Evolutionary conservation across 1,284 basidiomycete genomes (phyloP), one percentile per base, ranked within the genome.

Genomic region (Papiliotrema laurentii): DNA sequence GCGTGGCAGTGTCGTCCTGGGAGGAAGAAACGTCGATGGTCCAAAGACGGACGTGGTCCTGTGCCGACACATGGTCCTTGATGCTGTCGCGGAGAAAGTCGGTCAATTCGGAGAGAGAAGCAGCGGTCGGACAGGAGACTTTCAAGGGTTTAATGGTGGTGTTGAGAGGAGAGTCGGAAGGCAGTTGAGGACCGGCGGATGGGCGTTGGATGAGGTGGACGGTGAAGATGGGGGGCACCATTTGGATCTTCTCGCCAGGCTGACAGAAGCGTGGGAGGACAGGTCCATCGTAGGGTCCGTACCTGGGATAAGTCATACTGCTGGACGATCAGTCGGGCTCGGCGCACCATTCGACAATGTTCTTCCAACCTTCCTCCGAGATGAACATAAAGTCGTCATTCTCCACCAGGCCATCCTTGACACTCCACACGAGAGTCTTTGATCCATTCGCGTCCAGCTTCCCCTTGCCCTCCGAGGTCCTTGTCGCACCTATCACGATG

Each of bases 301-400:
- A 58, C 61, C 49, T 62, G 74, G 2, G 80, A 78, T 74, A 13
- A 84, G 86, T 89, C 63, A 4, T 36, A 28, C 30, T 43, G 25
- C 43, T 43, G 54, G 45, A 25, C 26, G 49, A 11, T 41, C 33
- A 27, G 39, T 47, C 42, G 42, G 47, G 44, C 53, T 42, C 21
- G 16, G 75, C 81, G 59, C 45, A 87, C 88, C 87, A 89, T 40
- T 76, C 59, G 2, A 78, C 72, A 33, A 97, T 79, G 21, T 79
- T 76, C 21, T 78, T 66, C 90, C 89, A 96, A 5, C 83, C 83
- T 24, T 79, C 77, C 47, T 79, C 76, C 0, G 89, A 87, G 4
- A 97, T 76, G 61, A 83, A 86, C 63, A 89, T 84, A 50, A 86
- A 83, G 64, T 96, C 85, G 22, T 85, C 75, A 25, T 82, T 82